Conservation (phyloP, 768 basidiomycete species). For the Boletus eberwhitei region DNA sequence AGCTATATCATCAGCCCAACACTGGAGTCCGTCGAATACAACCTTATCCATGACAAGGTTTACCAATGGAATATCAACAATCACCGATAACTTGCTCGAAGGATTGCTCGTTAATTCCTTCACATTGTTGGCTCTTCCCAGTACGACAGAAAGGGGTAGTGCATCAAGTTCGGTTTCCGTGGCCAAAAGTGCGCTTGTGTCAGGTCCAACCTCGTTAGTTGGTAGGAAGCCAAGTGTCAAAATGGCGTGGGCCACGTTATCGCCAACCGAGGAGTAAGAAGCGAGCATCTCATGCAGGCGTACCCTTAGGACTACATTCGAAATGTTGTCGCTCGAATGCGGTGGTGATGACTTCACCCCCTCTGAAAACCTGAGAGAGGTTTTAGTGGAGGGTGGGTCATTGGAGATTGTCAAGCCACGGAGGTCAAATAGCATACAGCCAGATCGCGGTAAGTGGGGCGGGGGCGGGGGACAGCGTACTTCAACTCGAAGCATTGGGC, state of each 20-base stretch:
- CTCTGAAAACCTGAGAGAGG: conserved; percentile 30
- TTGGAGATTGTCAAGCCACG: conserved; percentile 46
- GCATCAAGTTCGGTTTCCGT: conserved; percentile 14
- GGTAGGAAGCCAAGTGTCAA: conserved; percentile 50
- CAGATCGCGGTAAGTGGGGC: conserved; percentile 51
- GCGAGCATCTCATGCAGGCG: conserved; percentile 46
- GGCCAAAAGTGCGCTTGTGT: conserved; percentile 24
- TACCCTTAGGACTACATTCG: conserved; percentile 33
- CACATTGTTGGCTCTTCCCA: conserved; percentile 13
- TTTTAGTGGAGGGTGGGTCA: conserved; percentile 16
- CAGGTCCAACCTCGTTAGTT: conserved; percentile 10
- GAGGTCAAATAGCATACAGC: conserved; percentile 63
- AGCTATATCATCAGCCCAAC: conserved; percentile 83
- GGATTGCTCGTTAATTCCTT: neutral
- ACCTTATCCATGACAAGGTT: conserved; percentile 59
- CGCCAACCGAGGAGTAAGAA: conserved; percentile 43
- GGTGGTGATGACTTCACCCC: conserved; percentile 4
- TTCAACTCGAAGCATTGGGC: conserved; percentile 63
- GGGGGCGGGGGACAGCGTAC: conserved; percentile 63
- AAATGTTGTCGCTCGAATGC: neutral
- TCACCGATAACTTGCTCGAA: conserved; percentile 14
- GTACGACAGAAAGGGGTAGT: conserved; percentile 21
- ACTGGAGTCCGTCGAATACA: conserved; percentile 73
- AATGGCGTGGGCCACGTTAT: conserved; percentile 41
- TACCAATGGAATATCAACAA: conserved; percentile 58